Evolutionary conservation across 441 rosid species (phyloP), one percentile per base, ranked within the genome.

Genomic region (Isatis lusitanica): DNA sequence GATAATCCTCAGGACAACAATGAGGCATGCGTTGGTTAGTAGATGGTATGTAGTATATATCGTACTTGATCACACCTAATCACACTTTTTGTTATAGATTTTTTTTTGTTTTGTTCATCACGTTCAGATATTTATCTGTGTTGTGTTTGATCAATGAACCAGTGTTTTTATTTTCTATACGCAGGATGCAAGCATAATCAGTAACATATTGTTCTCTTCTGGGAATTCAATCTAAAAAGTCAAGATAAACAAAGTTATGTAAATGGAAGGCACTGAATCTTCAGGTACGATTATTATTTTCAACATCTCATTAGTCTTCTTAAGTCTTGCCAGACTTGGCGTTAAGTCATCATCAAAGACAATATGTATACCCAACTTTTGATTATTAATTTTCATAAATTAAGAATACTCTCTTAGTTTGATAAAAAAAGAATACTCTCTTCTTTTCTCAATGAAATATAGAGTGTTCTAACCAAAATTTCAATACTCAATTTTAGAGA

Each of bases 21-120:
- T 52, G 39, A 71, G 64, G 40, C 55, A 57, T 64, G 67, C 55
- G 51, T 69, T 7, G 61, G 78, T 43, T 44, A 56, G 65, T 68
- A 60, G 50, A 46, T 36, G 58, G 64, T 73, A 73, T 9, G 63
- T 52, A 35, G 63, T 52, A 35, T 52, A 51, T 13, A 64, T 11
- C 38, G 24, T 40, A 48, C 56, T 10, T 44, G 51, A 31, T 33
- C 46, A 66, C 35, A 13, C 16, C 36, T 73, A 46, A 17, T 59
- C 47, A 60, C 59, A 42, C 0, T 50, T 55, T 12, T 33, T 63
- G 4, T 30, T 33, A 33, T 21, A 3, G 35, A 53, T 21, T 31
- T 43, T 53, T 61, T 53, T 61, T 39, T 43, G 39, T 51, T 16
- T 40, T 15, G 9, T 57, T 31, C 2, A 15, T 17, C 36, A 47